Base-by-base conservation (phyloP, 768 basidiomycete species). In the Rhodocollybia butyracea region DNA sequence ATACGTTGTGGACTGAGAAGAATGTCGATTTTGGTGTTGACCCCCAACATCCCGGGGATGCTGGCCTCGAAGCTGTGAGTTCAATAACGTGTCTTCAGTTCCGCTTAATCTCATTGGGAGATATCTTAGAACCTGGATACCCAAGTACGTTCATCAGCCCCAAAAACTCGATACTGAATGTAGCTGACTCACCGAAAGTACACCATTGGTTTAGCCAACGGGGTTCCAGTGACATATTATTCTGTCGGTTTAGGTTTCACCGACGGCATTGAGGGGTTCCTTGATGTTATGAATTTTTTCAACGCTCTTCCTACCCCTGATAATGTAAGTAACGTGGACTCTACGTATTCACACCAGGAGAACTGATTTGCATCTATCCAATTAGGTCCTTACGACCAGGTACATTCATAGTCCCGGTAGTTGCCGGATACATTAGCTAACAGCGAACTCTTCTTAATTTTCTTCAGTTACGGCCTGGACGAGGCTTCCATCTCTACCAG, bases 391-490 rank as follows among this genome's bases (percentile, higher is more conserved):
- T n/a, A n/a, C n/a, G n/a, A n/a, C n/a, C n/a, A n/a, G n/a, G n/a
- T n/a, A n/a, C n/a, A n/a, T n/a, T n/a, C n/a, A n/a, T n/a, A n/a
- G n/a, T n/a, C n/a, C n/a, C n/a, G n/a, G n/a, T n/a, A n/a, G n/a
- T n/a, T n/a, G n/a, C n/a, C n/a, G n/a, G n/a, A n/a, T n/a, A n/a
- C n/a, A n/a, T n/a, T n/a, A n/a, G n/a, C n/a, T n/a, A n/a, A 22
- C 5, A 4, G 7, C 17, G 13, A n/a, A n/a, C n/a, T n/a, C 29
- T 8, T 11, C 4, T 31, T 7, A 46, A 5, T 32, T 15, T 13
- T 19, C 30, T 19, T 11, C 0, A 78, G 76, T 54, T 84, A 84
- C 58, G 77, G 72, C 0, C 77, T 81, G 34, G 71, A 79, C 42
- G 83, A 84, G 52, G 74, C 79, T 51, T 74, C 76, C 24, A 74